Evolutionary conservation across 495 filamentous ascomycete species (phyloP).

Genomic region (Trichodelitschia bisporula): DNA sequence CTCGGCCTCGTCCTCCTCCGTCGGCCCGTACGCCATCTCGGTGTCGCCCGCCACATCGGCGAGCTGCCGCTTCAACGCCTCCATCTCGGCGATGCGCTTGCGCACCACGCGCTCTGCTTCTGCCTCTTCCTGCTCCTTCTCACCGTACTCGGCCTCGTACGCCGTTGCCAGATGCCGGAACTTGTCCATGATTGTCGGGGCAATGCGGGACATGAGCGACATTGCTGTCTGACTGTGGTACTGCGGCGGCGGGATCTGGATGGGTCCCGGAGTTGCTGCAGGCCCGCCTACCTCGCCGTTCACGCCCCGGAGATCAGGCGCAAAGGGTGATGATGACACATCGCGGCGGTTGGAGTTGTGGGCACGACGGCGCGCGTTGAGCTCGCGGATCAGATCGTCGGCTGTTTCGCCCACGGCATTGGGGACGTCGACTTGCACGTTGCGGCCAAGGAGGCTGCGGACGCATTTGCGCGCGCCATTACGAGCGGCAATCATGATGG

Average conservation of each 20-base stretch:
- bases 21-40: constrained; percentile 15
- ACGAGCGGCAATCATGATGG: constrained; percentile 65
- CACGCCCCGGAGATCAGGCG: constrained; percentile 18
- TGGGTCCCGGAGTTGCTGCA: constrained; percentile 8
- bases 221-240: constrained; percentile 32
- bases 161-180: constrained; percentile 28
- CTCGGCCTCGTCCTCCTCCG: constrained; percentile 23
- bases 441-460: constrained; percentile 40
- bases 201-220: constrained; percentile 29
- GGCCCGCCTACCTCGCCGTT: constrained; percentile 7
- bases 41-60: constrained; percentile 18
- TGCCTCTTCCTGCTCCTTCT: constrained; percentile 29
- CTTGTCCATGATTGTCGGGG: constrained; percentile 29
- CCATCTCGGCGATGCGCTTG: constrained; percentile 28
- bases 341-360: constrained; percentile 22
- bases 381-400: constrained; percentile 34
- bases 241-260: constrained; percentile 15
- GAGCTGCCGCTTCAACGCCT: constrained; percentile 22
- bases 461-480: constrained; percentile 52
- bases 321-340: constrained; percentile 37
- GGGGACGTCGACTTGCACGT: constrained; percentile 50
- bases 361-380: constrained; percentile 23
- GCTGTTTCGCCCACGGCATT: constrained; percentile 62
- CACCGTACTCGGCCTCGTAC: constrained; percentile 33
- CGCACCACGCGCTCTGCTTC: constrained; percentile 30